Evolutionary conservation across 345 rosid genomes (phyloP).

Genomic region (Orychophragmus violaceus): DNA sequence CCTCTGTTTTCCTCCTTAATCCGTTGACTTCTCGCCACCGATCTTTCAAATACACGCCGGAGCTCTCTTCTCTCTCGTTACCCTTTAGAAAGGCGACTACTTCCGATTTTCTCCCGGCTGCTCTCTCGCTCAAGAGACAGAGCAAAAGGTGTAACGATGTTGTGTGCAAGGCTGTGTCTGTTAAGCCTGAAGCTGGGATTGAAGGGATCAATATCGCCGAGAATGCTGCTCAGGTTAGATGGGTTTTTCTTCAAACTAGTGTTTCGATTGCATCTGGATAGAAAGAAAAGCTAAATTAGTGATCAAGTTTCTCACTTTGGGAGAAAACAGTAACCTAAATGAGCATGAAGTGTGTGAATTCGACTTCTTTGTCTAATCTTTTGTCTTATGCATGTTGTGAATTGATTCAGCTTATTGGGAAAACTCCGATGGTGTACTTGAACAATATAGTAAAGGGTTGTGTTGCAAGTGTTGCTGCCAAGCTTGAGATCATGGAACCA

Average conservation of each 20-base stretch:
- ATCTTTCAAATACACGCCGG: constrained; percentile 3
- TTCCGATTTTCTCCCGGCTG: not conserved
- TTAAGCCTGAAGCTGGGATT: constrained; percentile 32
- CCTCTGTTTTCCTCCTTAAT: constrained; percentile 39
- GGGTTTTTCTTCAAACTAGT: not conserved
- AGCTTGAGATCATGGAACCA: constrained; percentile 93
- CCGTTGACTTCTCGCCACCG: constrained; percentile 37
- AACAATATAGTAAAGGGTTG: constrained; percentile 76
- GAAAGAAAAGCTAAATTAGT: too few relatives aligned
- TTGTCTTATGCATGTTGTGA: not conserved
- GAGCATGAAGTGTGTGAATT: constrained; percentile 1
- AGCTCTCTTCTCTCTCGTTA: constrained; percentile 27
- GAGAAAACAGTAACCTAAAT: too few relatives aligned
- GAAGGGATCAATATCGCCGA: constrained; percentile 86
- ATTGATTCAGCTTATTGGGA: constrained; percentile 69
- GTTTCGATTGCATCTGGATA: not conserved
- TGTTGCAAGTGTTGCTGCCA: constrained; percentile 80
- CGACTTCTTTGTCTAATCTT: not conserved
- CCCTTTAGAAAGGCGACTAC: constrained; percentile 19
- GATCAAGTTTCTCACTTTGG: too few relatives aligned
- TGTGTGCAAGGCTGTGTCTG: constrained; percentile 65
- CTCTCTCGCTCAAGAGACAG: constrained; percentile 31
- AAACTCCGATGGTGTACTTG: constrained; percentile 94
- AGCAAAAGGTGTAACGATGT: constrained; percentile 21
- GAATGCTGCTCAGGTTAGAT: constrained; percentile 71